Conservation (phyloP, 1,284 basidiomycete species). For the Heterobasidion parviporum region DNA sequence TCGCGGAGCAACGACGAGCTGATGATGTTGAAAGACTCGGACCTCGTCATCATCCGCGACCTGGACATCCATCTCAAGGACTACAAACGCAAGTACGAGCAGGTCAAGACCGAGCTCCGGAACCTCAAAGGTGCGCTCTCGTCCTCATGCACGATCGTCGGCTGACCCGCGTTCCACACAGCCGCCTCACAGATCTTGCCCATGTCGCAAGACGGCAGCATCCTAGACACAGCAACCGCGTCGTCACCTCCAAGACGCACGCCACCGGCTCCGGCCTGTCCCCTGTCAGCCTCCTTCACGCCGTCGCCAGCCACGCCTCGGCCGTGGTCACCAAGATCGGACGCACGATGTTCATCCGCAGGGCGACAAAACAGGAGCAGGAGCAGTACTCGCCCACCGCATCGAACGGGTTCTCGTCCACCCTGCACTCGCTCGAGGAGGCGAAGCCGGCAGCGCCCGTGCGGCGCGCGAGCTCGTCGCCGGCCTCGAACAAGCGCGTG, state of each 20-base stretch:
- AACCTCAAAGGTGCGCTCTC: conserved; percentile 75
- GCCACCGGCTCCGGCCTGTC: conserved; percentile 90
- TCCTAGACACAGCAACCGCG: conserved; percentile 87
- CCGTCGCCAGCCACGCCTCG: conserved; percentile 92
- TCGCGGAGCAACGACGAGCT: conserved; percentile 87
- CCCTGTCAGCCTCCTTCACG: conserved; percentile 92
- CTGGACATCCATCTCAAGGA: conserved; percentile 81
- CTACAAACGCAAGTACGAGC: conserved; percentile 91
- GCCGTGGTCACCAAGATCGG: conserved; percentile 86
- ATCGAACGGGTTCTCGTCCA: conserved; percentile 38
- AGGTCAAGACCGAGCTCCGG: conserved; percentile 89
- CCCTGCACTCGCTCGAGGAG: conserved; percentile 53
- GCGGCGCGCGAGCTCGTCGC: conserved; percentile 26
- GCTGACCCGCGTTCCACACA: conserved; percentile 19
- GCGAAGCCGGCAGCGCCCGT: conserved; percentile 13
- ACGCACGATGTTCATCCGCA: conserved; percentile 68
- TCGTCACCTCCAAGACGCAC: conserved; percentile 87
- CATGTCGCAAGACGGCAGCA: conserved; percentile 80
- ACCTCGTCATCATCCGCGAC: conserved; percentile 70
- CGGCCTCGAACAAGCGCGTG: not conserved
- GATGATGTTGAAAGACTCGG: conserved; percentile 77
- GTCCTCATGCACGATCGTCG: not conserved
- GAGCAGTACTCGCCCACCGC: conserved; percentile 43
- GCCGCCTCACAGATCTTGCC: conserved; percentile 75
- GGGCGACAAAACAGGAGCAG: conserved; percentile 64